phyloP scores from a whole-genome alignment of 495 filamentous ascomycete genomes.

The Xylaria venustula region DNA sequence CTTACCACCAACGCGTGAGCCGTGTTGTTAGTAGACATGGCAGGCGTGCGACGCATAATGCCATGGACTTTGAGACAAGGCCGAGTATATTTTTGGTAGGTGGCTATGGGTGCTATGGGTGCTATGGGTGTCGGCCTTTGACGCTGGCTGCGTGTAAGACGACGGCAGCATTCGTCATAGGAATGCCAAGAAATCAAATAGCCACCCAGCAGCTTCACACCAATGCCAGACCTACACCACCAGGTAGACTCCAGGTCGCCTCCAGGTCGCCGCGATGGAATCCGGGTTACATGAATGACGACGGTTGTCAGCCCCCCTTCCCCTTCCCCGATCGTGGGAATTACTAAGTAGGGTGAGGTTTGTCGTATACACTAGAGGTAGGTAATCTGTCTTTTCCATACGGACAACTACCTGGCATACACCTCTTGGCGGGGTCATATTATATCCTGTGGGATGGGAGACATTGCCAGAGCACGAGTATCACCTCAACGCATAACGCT shows the following conservation, averaged over 20 bases:
- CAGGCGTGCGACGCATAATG: background rate
- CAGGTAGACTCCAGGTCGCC: background rate
- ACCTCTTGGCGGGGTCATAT: background rate
- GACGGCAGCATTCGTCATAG: constrained; percentile 16
- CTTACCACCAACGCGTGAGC: too few species aligned
- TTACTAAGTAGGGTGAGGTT: too few species aligned
- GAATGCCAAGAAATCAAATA: constrained; percentile 21
- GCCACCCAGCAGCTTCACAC: constrained; percentile 14
- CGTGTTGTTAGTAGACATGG: too few species aligned
- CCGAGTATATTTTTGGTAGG: constrained; percentile 17
- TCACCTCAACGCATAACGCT: background rate
- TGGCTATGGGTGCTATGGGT: constrained; percentile 9
- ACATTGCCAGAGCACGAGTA: background rate
- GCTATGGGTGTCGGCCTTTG: background rate
- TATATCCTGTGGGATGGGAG: background rate
- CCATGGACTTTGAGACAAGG: constrained; percentile 7
- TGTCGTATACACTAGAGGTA: background rate
- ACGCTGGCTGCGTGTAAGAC: background rate
- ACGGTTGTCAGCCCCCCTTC: constrained; percentile 25
- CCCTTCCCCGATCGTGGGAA: constrained; percentile 20
- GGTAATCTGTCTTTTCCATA: background rate
- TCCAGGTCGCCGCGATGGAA: constrained; percentile 24
- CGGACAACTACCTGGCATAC: too few species aligned
- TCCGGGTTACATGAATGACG: constrained; percentile 34
- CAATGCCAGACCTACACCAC: background rate